A percentile compares a stretch with the other conserved stretches of the same genome.
phyloP scores from a whole-genome alignment of 108 stramenopile species.

The Bacterosira constricta region DNA sequence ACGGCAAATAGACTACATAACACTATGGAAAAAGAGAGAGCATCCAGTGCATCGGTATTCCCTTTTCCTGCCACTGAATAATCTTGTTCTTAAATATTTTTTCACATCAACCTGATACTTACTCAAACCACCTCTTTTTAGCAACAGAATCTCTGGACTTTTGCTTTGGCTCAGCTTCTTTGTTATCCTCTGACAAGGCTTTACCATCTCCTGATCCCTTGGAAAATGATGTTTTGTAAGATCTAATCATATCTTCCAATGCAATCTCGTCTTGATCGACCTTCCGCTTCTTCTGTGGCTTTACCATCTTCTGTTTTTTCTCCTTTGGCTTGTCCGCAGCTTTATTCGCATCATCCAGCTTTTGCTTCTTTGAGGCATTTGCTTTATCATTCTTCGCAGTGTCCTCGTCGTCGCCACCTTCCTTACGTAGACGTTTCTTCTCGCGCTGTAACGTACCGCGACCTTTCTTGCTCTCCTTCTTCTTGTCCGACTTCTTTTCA shows the following conservation, averaged over 20 bases:
- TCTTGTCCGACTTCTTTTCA: slow-evolving; percentile 45
- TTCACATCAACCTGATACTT: too few relatives aligned
- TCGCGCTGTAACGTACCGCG: slow-evolving; percentile 81
- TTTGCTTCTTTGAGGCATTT: background rate
- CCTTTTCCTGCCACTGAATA: too few relatives aligned
- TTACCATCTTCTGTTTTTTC: slow-evolving; percentile 34
- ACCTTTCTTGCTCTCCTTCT: slow-evolving; percentile 54
- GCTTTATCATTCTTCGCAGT: slow-evolving; percentile 4
- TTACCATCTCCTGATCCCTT: background rate
- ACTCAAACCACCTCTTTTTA: slow-evolving; percentile 73
- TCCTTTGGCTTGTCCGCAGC: slow-evolving; percentile 24
- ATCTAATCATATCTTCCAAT: slow-evolving; percentile 68
- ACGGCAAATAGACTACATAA: too few relatives aligned
- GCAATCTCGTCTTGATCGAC: slow-evolving; percentile 58
- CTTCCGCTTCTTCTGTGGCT: slow-evolving; percentile 52
- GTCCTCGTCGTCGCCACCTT: slow-evolving; percentile 24
- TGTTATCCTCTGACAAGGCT: background rate
- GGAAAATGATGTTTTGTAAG: slow-evolving; percentile 56
- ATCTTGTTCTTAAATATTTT: too few relatives aligned
- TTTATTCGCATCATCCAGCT: slow-evolving; percentile 4
- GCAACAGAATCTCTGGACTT: slow-evolving; percentile 18
- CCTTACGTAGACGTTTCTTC: slow-evolving; percentile 63
- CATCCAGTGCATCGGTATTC: too few relatives aligned
- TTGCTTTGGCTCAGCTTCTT: background rate
- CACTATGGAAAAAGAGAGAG: too few relatives aligned